These are phyloP conservation scores for Boletus rubropictus DNA, from an alignment of 768 basidiomycete genomes.

Conservation along the genomic window DNA sequence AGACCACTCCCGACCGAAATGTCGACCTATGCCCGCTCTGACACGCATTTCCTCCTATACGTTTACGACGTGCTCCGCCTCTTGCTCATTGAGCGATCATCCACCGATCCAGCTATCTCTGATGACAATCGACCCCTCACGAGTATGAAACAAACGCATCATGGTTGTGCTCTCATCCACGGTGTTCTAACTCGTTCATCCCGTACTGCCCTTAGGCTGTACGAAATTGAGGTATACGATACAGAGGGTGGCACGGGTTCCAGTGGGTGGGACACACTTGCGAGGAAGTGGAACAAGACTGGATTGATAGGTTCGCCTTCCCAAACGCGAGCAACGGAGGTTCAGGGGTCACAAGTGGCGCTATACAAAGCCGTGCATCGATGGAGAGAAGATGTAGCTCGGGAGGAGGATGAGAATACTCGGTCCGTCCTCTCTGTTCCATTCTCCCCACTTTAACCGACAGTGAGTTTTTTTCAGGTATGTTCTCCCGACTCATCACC, in stretches of 20 bases:
- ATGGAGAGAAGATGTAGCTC: constrained; percentile 77
- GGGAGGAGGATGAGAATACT: constrained; percentile 83
- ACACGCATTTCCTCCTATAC: constrained; percentile 92
- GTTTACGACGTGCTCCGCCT: constrained; percentile 90
- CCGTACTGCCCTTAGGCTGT: constrained; percentile 69
- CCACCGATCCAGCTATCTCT: constrained; percentile 26
- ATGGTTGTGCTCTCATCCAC: constrained; percentile 43
- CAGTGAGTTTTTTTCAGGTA: constrained; percentile 40
- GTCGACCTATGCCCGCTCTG: constrained; percentile 88
- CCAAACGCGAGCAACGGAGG: constrained; percentile 31
- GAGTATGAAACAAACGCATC: constrained; percentile 7
- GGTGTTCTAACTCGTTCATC: constrained; percentile 68
- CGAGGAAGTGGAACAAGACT: constrained; percentile 78
- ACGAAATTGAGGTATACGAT: constrained; percentile 69
- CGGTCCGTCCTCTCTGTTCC: constrained; percentile 41
- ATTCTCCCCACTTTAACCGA: not conserved
- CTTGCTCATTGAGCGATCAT: constrained; percentile 71
- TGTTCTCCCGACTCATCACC: constrained; percentile 66
- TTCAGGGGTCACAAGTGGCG: constrained; percentile 42
- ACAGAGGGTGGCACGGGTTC: constrained; percentile 54
- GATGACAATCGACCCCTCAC: constrained; percentile 9
- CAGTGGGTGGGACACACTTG: constrained; percentile 72
- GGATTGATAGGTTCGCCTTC: constrained; percentile 28
- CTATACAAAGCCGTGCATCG: constrained; percentile 70
- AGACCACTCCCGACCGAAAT: constrained; percentile 84